These are phyloP conservation scores for Daldinia concentrica DNA, from an alignment of 495 filamentous ascomycete genomes.

Conservation along the genomic window DNA sequence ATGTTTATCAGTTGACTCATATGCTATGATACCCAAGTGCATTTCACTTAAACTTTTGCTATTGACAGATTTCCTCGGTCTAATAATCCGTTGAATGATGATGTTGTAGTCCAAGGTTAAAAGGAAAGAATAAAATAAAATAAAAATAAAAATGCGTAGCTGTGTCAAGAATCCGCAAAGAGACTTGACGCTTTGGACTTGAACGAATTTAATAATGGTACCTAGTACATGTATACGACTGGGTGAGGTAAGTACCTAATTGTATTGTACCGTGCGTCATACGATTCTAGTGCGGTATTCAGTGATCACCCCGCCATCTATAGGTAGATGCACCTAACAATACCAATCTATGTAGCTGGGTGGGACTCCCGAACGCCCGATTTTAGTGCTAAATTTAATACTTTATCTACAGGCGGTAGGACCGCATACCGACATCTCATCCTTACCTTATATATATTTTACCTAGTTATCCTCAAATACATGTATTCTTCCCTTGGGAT, in stretches of 20 bases:
- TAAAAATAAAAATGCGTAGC: neutral
- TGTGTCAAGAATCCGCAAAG: no score
- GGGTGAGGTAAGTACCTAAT: neutral
- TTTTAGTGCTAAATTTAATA: neutral
- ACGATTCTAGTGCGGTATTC: neutral
- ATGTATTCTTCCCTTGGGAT: slow-evolving; percentile 30
- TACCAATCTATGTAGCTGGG: neutral
- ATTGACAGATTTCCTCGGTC: neutral
- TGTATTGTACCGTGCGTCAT: neutral
- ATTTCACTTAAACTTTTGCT: no score
- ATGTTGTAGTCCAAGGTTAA: neutral
- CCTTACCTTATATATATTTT: neutral
- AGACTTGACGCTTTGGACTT: neutral
- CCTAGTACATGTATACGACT: neutral
- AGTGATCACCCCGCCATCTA: neutral
- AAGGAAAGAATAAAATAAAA: no score
- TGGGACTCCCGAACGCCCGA: neutral
- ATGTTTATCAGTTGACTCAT: neutral
- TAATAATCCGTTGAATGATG: neutral
- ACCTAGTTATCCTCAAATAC: slow-evolving; percentile 1
- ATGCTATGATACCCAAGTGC: no score
- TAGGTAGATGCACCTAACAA: slow-evolving; percentile 1
- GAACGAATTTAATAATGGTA: neutral
- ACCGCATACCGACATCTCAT: neutral
- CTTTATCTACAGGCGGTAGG: neutral